Conservation (phyloP, 768 basidiomycete genomes). For the Xanthoconium purpureum region DNA sequence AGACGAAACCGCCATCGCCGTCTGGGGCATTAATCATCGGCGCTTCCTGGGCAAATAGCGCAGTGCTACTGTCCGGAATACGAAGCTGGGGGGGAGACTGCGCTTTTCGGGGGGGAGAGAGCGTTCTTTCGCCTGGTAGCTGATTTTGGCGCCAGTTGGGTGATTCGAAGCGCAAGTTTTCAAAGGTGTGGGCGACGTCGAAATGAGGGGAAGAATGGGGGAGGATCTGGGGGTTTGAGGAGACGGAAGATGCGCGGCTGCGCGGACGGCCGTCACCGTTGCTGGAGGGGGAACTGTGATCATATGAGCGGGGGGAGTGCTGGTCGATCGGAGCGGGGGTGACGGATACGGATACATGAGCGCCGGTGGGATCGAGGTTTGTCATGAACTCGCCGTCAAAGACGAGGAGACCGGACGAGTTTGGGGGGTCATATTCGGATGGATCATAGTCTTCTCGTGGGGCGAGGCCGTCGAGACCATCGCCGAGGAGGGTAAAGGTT, state of each 20-base stretch:
- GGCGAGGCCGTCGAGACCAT: slow-evolving; percentile 38
- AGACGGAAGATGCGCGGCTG: slow-evolving; percentile 65
- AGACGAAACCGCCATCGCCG: slow-evolving; percentile 46
- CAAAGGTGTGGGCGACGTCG: slow-evolving; percentile 54
- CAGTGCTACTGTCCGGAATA: slow-evolving; percentile 55
- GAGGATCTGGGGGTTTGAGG: slow-evolving; percentile 48
- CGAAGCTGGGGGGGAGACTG: slow-evolving; percentile 61
- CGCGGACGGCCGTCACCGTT: slow-evolving; percentile 50
- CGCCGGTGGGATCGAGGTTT: slow-evolving; percentile 26
- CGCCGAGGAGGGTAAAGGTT: slow-evolving; percentile 47
- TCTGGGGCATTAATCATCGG: slow-evolving; percentile 63
- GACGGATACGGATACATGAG: slow-evolving; percentile 39
- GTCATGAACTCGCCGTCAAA: slow-evolving; percentile 52
- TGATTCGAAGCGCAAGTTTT: slow-evolving; percentile 62
- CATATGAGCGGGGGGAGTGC: slow-evolving; percentile 45
- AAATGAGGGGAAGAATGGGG: slow-evolving; percentile 53
- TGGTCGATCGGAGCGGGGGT: slow-evolving; percentile 36
- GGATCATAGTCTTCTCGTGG: slow-evolving; percentile 63
- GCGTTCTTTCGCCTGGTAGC: slow-evolving; percentile 41
- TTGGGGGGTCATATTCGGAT: slow-evolving; percentile 64
- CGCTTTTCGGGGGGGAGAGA: slow-evolving; percentile 48
- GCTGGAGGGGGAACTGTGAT: slow-evolving; percentile 64
- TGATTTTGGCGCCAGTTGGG: slow-evolving; percentile 54
- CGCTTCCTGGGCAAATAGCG: slow-evolving; percentile 38
- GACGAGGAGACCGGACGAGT: slow-evolving; percentile 50